Evolutionary conservation across 2,329 filamentous ascomycete species (phyloP).

Genomic region (Cladosporium cucumerinum): DNA sequence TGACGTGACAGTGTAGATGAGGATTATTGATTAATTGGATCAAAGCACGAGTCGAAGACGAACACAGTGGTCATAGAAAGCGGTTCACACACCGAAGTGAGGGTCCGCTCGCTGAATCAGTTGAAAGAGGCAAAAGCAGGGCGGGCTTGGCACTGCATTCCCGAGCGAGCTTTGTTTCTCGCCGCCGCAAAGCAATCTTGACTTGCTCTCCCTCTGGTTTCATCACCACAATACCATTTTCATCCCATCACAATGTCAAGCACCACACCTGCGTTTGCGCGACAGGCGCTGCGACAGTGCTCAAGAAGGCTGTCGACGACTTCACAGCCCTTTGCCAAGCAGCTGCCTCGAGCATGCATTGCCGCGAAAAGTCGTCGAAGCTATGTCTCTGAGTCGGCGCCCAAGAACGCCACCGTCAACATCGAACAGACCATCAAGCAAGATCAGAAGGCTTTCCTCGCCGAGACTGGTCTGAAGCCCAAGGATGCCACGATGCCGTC

Average conservation of each 20-base stretch:
- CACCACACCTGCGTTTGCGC: conserved; percentile 63
- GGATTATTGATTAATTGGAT: not conserved
- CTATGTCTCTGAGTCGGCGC: conserved; percentile 83
- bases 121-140: not conserved
- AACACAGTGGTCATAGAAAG: not conserved
- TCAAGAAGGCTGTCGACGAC: conserved; percentile 48
- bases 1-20: not conserved
- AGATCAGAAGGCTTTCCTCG: conserved; percentile 75
- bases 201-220: not conserved
- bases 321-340: conserved; percentile 39
- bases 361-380: conserved; percentile 41
- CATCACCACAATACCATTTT: conserved; percentile 4
- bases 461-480: conserved; percentile 54
- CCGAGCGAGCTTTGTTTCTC: conserved; percentile 14
- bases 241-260: conserved; percentile 41
- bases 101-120: conserved; percentile 12
- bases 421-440: conserved; percentile 74
- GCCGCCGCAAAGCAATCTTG: conserved; percentile 1
- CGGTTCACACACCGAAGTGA: not conserved
- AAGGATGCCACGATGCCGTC: conserved; percentile 58
- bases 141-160: conserved; percentile 7
- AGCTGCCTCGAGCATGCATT: conserved; percentile 41
- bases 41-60: not conserved
- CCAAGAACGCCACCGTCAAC: conserved; percentile 70
- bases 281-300: conserved; percentile 66